A percentile compares a stretch with the other conserved stretches of the same genome.
phyloP scores from a whole-genome alignment of 352 stramenopile genomes.

The Pythium coloratum region DNA sequence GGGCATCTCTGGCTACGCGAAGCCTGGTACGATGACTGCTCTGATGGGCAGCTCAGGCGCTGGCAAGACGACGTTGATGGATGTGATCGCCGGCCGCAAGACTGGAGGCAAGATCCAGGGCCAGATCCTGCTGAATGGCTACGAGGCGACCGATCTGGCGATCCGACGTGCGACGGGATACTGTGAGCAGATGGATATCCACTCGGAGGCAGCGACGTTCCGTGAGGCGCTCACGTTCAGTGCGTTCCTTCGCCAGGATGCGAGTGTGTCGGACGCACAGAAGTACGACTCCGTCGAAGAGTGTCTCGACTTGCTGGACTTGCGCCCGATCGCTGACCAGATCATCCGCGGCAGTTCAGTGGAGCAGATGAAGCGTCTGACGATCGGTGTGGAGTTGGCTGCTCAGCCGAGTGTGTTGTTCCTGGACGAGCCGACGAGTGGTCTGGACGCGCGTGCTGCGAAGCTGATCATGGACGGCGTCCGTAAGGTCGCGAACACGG shows the following conservation, averaged over 20 bases:
- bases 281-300: constrained; percentile 45
- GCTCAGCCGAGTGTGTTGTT: constrained; percentile 82
- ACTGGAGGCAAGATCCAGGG: constrained; percentile 82
- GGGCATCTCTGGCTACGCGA: constrained; percentile 47
- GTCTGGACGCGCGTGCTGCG: constrained; percentile 80
- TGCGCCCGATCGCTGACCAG: constrained; percentile 36
- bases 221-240: constrained; percentile 92
- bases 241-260: constrained; percentile 76
- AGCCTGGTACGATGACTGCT: constrained; percentile 55
- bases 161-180: constrained; percentile 46
- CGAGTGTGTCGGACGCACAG: constrained; percentile 24
- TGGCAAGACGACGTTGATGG: constrained; percentile 95
- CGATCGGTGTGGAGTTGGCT: constrained; percentile 69
- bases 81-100: constrained; percentile 94
- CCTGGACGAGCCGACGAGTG: constrained; percentile 73
- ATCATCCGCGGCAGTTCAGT: constrained; percentile 39
- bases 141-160: constrained; percentile 57
- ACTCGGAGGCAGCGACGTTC: constrained; percentile 89
- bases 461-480: constrained; percentile 80
- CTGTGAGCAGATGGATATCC: constrained; percentile 84
- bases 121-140: constrained; percentile 88
- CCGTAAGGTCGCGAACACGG: constrained; percentile 65
- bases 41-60: constrained; percentile 80
- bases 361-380: constrained; percentile 55
- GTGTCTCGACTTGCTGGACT: constrained; percentile 36